Evolutionary conservation across 1,284 basidiomycete species (phyloP).

Genomic region (Sporisorium sorghi): DNA sequence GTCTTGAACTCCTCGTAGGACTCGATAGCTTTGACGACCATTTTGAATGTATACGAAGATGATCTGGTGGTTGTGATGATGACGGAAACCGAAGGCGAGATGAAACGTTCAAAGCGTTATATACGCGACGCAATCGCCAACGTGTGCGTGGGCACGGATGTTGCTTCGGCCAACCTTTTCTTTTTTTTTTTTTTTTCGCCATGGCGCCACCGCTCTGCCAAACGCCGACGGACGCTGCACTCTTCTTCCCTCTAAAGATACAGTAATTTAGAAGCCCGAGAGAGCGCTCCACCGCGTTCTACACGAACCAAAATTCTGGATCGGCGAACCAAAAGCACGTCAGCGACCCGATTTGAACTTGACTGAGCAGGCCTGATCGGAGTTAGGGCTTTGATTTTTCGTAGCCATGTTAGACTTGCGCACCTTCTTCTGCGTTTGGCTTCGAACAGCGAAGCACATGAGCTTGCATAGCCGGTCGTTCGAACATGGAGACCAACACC

Average conservation of each 20-base stretch:
- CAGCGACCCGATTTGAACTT: constrained; percentile 7
- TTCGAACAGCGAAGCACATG: too few species aligned
- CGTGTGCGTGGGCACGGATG: constrained; percentile 4
- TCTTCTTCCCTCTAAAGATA: not conserved
- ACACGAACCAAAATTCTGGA: not conserved
- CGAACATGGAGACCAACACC: constrained; percentile 1
- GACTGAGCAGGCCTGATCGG: constrained; percentile 6
- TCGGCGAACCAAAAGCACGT: constrained; percentile 11
- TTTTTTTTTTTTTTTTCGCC: not conserved
- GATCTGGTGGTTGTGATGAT: not conserved
- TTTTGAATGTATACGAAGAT: constrained; percentile 20
- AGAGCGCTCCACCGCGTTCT: constrained; percentile 14
- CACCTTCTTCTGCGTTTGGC: not conserved
- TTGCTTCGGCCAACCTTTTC: constrained; percentile 2
- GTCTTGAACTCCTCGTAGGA: constrained; percentile 74
- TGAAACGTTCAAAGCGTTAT: not conserved
- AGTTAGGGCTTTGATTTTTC: constrained; percentile 2
- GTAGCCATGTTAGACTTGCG: not conserved
- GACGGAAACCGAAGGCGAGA: not conserved
- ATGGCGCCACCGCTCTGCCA: constrained; percentile 2
- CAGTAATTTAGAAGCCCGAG: too few species aligned
- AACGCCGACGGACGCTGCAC: not conserved
- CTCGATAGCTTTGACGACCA: constrained; percentile 73
- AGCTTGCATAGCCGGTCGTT: constrained; percentile 2
- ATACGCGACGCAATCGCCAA: constrained; percentile 12